These are phyloP conservation scores for Agrocybe pediades DNA, from an alignment of 768 basidiomycete species.

Conservation along the genomic window DNA sequence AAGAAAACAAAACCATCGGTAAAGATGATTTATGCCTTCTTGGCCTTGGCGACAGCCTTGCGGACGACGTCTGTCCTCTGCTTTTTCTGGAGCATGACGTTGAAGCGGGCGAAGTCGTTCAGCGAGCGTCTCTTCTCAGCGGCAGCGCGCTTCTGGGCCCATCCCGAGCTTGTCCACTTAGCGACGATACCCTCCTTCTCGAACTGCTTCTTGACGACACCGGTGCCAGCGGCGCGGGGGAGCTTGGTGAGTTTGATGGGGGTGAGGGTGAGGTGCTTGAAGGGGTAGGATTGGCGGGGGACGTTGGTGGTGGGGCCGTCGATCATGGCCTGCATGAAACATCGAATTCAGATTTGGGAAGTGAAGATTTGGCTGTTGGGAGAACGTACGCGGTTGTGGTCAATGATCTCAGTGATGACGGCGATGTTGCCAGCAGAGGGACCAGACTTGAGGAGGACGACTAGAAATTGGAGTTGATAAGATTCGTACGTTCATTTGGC, in stretches of 20 bases:
- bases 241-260: slow-evolving; percentile 80
- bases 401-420: slow-evolving; percentile 95
- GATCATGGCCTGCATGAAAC: slow-evolving; percentile 74
- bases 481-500: not conserved
- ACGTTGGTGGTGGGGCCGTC: slow-evolving; percentile 93
- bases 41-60: slow-evolving; percentile 63
- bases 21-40: slow-evolving; percentile 19
- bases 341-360: not conserved
- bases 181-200: slow-evolving; percentile 82
- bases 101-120: slow-evolving; percentile 92
- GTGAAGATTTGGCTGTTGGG: not conserved
- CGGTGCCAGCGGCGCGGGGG: slow-evolving; percentile 84
- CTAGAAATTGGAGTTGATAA: slow-evolving; percentile 38
- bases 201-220: slow-evolving; percentile 80
- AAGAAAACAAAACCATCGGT: too few relatives aligned
- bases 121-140: slow-evolving; percentile 71
- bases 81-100: slow-evolving; percentile 89
- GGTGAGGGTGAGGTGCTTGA: slow-evolving; percentile 91
- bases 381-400: slow-evolving; percentile 90
- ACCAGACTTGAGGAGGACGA: slow-evolving; percentile 92
- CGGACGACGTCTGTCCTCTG: slow-evolving; percentile 75
- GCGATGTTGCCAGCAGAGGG: slow-evolving; percentile 88
- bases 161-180: slow-evolving; percentile 88
- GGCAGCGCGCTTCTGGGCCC: slow-evolving; percentile 87
- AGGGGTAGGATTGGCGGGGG: slow-evolving; percentile 89